A percentile compares a stretch with the other conserved stretches of the same genome.
phyloP scores from a whole-genome alignment of 441 rosid genomes.

The Eruca vesicaria region DNA sequence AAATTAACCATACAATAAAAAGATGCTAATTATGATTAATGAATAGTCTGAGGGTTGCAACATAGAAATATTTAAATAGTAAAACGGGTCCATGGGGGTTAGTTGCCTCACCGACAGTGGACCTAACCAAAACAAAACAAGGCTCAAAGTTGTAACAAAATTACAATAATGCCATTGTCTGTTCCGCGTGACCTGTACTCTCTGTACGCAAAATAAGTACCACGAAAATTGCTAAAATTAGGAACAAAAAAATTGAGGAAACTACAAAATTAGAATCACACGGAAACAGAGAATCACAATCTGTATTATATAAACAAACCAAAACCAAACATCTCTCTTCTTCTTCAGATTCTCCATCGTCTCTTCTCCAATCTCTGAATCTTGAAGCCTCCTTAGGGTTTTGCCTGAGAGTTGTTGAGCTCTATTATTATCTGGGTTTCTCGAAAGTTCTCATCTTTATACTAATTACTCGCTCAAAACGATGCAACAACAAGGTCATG shows the following conservation, averaged over 20 bases:
- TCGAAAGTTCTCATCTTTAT: constrained; percentile 31
- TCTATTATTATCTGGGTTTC: constrained; percentile 12
- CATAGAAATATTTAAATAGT: constrained; percentile 22
- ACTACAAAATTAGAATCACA: constrained; percentile 14
- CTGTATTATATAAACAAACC: neutral
- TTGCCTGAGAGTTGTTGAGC: constrained; percentile 26
- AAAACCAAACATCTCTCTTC: neutral
- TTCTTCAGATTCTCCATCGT: constrained; percentile 7
- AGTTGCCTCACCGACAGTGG: constrained; percentile 38
- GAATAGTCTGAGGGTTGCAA: constrained; percentile 5
- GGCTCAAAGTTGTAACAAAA: neutral
- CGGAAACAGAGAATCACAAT: constrained; percentile 1
- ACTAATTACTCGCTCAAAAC: constrained; percentile 19
- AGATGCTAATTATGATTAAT: neutral
- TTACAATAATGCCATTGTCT: constrained; percentile 13
- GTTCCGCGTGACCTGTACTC: constrained; percentile 27
- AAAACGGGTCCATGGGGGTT: neutral
- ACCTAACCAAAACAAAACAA: neutral
- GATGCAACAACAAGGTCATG: constrained; percentile 66
- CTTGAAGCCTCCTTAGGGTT: constrained; percentile 9
- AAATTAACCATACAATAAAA: neutral
- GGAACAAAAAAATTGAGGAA: neutral
- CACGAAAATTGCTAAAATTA: constrained; percentile 31
- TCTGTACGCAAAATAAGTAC: constrained; percentile 33
- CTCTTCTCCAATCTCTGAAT: constrained; percentile 21